Evolutionary conservation across 805 yeast genomes (phyloP), one percentile per base, ranked within the genome.

Genomic region (Saturnispora serradocipensis): DNA sequence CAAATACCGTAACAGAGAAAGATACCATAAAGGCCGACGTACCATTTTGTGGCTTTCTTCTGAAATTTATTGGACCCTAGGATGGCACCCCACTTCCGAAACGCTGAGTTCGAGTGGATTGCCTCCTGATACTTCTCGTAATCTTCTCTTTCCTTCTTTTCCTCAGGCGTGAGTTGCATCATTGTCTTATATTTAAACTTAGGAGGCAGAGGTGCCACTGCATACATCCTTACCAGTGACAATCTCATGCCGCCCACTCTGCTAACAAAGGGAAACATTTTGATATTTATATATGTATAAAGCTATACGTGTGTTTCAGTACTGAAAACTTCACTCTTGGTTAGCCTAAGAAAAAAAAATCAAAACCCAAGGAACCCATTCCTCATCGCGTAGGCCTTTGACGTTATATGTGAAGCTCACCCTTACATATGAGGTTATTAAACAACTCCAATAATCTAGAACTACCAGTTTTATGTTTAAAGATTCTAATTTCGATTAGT

Each of bases 21-120:
- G 9, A 76, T 68, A 2, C 72, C 71, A 62, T 84, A 84, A 2
- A 80, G 75, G n/a, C 77, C 78, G 42, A 86, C 62, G 55, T 84
- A 78, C 61, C 75, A 80, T 58, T 78, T 77, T 5, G 89, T 82
- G 72, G 84, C 72, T 47, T 76, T 75, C 59, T 76, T 80, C 54
- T 78, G 76, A 66, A 84, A 84, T 49, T 76, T 74, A 50, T 75
- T 75, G 2, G 84, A 74, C 50, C 81, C 68, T 8, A 74, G 67
- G 35, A 68, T 69, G 3, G 83, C 82, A 45, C 81, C 82, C 74
- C 78, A 78, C 61, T 78, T 71, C 18, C 65, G 56, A 16, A 67
- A 36, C 60, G 61, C 57, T 3, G 68, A 65, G 1, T 67, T 69
- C 1, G 69, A 64, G 38, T 67, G 62, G 22, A 67, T 50, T 0